Conservation (phyloP, 495 filamentous ascomycete genomes). For the Xylaria nigripes region DNA sequence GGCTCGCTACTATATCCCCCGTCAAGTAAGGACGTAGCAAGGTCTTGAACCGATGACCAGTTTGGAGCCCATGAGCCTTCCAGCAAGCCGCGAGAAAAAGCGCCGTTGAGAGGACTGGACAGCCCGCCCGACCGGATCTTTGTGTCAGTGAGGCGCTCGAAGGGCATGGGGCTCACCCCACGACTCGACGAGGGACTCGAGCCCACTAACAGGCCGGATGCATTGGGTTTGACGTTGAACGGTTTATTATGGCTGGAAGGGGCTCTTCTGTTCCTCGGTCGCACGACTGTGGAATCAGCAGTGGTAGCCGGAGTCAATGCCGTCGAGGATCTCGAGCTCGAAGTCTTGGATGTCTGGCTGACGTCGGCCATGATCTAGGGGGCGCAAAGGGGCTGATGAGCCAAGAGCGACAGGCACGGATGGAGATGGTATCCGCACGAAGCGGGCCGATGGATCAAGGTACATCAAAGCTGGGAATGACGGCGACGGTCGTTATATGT, state of each 20-base stretch:
- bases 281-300: constrained; percentile 16
- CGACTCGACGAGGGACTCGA: constrained; percentile 24
- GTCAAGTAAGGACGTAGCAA: constrained; percentile 36
- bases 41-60: constrained; percentile 39
- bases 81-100: constrained; percentile 29
- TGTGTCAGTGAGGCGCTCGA: constrained; percentile 28
- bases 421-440: constrained; percentile 15
- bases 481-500: constrained; percentile 2
- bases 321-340: constrained; percentile 19
- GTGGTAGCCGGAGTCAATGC: constrained; percentile 20
- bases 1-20: constrained; percentile 27
- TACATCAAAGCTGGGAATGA: constrained; percentile 9
- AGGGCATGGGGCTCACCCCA: constrained; percentile 35
- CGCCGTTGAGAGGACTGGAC: constrained; percentile 26
- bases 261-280: constrained; percentile 20
- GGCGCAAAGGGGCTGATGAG: constrained; percentile 16
- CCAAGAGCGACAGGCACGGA: constrained; percentile 12
- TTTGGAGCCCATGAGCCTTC: constrained; percentile 38
- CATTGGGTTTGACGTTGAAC: neutral
- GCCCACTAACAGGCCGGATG: constrained; percentile 10
- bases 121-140: constrained; percentile 22
- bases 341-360: constrained; percentile 14
- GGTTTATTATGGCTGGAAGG: constrained; percentile 7
- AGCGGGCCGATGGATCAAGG: constrained; percentile 5
- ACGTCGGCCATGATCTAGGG: constrained; percentile 21